Percentiles rank a stretch among this genome's conserved stretches.
These are phyloP conservation scores for Trichoderma koningii DNA, from an alignment of 2,329 filamentous ascomycete species.

Conservation along the genomic window DNA sequence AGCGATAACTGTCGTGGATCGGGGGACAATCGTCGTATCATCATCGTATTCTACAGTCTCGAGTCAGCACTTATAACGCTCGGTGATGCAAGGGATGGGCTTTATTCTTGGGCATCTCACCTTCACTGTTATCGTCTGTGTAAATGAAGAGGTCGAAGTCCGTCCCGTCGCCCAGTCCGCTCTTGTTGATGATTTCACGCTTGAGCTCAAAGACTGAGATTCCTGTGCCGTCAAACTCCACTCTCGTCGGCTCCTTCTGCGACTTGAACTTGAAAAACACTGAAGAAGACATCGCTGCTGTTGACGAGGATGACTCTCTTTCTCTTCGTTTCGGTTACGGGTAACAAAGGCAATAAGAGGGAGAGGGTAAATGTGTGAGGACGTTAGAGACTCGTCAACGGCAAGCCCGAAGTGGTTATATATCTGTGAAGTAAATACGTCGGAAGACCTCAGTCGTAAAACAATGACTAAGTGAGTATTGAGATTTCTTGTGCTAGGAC, in stretches of 20 bases:
- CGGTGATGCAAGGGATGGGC: background rate
- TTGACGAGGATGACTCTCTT: conserved; percentile 32
- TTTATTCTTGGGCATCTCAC: conserved; percentile 53
- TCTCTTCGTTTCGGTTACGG: conserved; percentile 31
- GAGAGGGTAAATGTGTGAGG: conserved; percentile 30
- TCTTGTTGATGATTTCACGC: conserved; percentile 95
- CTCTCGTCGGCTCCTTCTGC: conserved; percentile 89
- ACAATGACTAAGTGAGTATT: conserved; percentile 40
- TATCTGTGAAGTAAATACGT: conserved; percentile 27
- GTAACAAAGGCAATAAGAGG: conserved; percentile 30
- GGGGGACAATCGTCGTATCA: conserved; percentile 94
- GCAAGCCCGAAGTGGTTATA: conserved; percentile 22
- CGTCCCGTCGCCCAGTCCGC: conserved; percentile 88
- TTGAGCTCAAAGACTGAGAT: conserved; percentile 99
- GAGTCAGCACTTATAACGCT: conserved; percentile 35
- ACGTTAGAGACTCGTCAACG: conserved; percentile 24
- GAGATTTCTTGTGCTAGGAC: conserved; percentile 32
- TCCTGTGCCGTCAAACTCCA: conserved; percentile 95
- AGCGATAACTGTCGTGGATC: conserved; percentile 91
- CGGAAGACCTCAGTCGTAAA: conserved; percentile 34
- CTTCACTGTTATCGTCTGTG: conserved; percentile 87
- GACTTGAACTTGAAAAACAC: conserved; percentile 99
- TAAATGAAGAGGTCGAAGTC: conserved; percentile 97
- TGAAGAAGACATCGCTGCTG: conserved; percentile 82
- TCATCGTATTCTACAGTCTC: conserved; percentile 80